These are phyloP conservation scores for Leccinellum rugosiceps DNA, from an alignment of 768 basidiomycete species.

Conservation along the genomic window DNA sequence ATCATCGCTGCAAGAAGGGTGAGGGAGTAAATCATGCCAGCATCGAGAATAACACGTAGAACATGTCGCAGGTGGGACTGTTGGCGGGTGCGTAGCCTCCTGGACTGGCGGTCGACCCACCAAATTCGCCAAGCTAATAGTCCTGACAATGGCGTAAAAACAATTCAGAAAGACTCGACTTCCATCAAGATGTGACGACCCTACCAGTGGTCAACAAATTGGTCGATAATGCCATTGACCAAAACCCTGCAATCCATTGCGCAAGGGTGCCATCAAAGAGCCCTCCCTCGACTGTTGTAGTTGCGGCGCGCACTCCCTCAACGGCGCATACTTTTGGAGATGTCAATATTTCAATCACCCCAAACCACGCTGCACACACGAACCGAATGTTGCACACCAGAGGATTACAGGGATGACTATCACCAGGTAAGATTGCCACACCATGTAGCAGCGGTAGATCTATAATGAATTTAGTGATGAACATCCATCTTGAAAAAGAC, in stretches of 20 bases:
- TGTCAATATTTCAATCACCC: background rate
- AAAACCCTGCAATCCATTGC: constrained; percentile 36
- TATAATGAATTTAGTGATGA: constrained; percentile 3
- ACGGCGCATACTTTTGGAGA: constrained; percentile 17
- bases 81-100: constrained; percentile 9
- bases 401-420: constrained; percentile 28
- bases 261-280: constrained; percentile 28
- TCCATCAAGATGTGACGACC: background rate
- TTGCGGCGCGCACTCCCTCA: constrained; percentile 15
- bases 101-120: constrained; percentile 22
- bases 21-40: constrained; percentile 37
- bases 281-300: constrained; percentile 1
- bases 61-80: constrained; percentile 11
- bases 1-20: constrained; percentile 32
- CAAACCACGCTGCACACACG: background rate
- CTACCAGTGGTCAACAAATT: constrained; percentile 34
- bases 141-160: constrained; percentile 7
- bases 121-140: constrained; percentile 32
- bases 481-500: background rate
- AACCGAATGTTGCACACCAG: constrained; percentile 29
- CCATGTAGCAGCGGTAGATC: constrained; percentile 31
- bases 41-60: constrained; percentile 34
- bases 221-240: constrained; percentile 28
- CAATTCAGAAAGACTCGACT: background rate
- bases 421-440: constrained; percentile 29